A percentile compares a stretch with the other conserved stretches of the same genome.
These are phyloP conservation scores for Orbilia blumenaviensis DNA, from an alignment of 2,329 filamentous ascomycete species.

Conservation along the genomic window DNA sequence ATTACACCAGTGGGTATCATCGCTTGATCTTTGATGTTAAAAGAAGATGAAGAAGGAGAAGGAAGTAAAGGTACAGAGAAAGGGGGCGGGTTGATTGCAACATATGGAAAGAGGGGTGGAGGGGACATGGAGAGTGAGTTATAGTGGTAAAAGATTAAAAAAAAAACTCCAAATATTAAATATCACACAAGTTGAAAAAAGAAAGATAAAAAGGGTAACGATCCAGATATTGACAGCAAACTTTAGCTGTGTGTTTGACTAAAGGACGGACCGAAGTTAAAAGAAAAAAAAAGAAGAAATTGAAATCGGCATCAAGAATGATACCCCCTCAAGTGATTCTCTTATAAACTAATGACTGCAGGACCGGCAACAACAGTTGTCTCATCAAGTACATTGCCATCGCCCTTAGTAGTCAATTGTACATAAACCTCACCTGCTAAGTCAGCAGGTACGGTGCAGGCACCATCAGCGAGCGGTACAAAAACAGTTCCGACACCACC, in stretches of 20 bases:
- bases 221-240: conserved; percentile 11
- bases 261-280: not conserved
- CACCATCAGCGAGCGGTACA: conserved; percentile 66
- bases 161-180: conserved; percentile 1
- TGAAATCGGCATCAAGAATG: too few species aligned
- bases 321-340: too few species aligned
- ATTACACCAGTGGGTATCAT: conserved; percentile 17
- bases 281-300: not conserved
- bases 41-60: too few species aligned
- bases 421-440: conserved; percentile 74
- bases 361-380: conserved; percentile 70
- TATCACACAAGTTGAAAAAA: conserved; percentile 7
- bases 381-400: conserved; percentile 66
- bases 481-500: conserved; percentile 69
- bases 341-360: conserved; percentile 29
- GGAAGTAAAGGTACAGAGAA: not conserved
- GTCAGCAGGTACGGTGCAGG: conserved; percentile 71
- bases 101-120: not conserved
- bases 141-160: not conserved
- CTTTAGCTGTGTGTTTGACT: not conserved
- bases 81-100: not conserved
- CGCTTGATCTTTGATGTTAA: conserved; percentile 19
- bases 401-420: conserved; percentile 69
- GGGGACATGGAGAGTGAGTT: not conserved
- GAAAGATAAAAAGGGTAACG: not conserved